Conservation (phyloP, 176 grass and related monocot species). For the Calamus simplicifolius region DNA sequence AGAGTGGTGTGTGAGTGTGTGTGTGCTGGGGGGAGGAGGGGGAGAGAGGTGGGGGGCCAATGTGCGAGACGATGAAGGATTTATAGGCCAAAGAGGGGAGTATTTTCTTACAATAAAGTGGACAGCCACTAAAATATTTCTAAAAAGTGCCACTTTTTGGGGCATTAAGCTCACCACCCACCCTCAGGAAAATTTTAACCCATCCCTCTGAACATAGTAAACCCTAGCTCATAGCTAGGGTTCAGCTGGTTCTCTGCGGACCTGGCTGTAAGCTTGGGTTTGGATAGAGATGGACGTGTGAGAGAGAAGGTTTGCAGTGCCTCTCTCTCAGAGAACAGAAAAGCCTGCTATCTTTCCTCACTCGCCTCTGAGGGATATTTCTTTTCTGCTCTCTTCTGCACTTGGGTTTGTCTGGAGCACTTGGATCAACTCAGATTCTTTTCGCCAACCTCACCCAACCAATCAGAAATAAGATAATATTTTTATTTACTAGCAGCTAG, state of each 20-base stretch:
- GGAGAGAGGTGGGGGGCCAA: conserved; percentile 23
- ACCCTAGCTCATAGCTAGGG: no score
- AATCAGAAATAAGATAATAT: conserved; percentile 27
- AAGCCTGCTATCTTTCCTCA: neutral
- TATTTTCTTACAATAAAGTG: no score
- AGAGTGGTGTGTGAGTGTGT: neutral
- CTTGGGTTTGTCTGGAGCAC: conserved; percentile 76
- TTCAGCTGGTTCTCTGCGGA: no score
- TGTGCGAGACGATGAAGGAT: conserved; percentile 36
- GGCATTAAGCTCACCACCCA: no score
- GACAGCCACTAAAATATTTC: no score
- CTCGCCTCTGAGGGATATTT: neutral
- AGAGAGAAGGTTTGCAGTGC: neutral
- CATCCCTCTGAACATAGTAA: no score
- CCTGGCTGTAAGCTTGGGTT: no score
- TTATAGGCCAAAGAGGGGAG: conserved; percentile 41
- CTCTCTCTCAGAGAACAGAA: conserved; percentile 16
- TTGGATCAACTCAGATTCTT: conserved; percentile 80
- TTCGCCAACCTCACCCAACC: conserved; percentile 41
- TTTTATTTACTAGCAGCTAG: neutral
- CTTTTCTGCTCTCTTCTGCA: conserved; percentile 36
- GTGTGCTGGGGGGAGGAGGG: no score
- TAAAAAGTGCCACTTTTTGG: no score
- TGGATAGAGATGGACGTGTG: no score
- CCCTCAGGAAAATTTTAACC: no score